phyloP scores from a whole-genome alignment of 2,329 filamentous ascomycete genomes.

The Colletotrichum higginsianum region DNA sequence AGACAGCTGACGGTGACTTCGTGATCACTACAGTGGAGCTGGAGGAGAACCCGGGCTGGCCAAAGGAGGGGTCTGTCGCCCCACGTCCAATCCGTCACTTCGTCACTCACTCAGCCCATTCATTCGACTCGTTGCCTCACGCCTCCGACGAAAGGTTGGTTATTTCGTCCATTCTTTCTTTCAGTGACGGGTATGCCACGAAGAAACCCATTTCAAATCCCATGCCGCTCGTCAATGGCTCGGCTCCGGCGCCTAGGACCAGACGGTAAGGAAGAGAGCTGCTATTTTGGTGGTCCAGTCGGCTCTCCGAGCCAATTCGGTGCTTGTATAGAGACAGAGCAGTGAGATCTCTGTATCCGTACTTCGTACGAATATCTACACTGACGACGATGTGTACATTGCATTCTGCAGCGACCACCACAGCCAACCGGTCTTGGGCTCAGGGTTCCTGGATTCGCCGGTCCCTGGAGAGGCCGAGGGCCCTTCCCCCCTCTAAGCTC shows the following conservation, averaged over 20 bases:
- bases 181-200: conserved; percentile 20
- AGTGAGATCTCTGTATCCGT: too few relatives aligned
- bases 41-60: conserved; percentile 19
- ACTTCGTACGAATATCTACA: too few relatives aligned
- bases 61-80: conserved; percentile 32
- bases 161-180: conserved; percentile 5
- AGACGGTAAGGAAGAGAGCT: conserved; percentile 7
- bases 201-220: conserved; percentile 13
- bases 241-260: conserved; percentile 1
- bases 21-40: conserved; percentile 34
- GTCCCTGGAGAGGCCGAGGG: conserved; percentile 23
- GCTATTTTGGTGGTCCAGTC: conserved; percentile 20
- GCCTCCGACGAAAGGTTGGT: conserved; percentile 10
- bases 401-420: not conserved
- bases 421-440: conserved; percentile 7
- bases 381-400: too few relatives aligned
- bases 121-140: conserved; percentile 6
- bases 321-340: not conserved
- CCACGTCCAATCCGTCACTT: conserved; percentile 29
- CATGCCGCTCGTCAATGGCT: conserved; percentile 23
- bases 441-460: conserved; percentile 23
- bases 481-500: conserved; percentile 2
- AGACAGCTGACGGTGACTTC: conserved; percentile 40
- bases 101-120: conserved; percentile 20
- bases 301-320: not conserved